Evolutionary conservation across 1,284 basidiomycete species (phyloP).

Genomic region (Hortiboletus rubellus): DNA sequence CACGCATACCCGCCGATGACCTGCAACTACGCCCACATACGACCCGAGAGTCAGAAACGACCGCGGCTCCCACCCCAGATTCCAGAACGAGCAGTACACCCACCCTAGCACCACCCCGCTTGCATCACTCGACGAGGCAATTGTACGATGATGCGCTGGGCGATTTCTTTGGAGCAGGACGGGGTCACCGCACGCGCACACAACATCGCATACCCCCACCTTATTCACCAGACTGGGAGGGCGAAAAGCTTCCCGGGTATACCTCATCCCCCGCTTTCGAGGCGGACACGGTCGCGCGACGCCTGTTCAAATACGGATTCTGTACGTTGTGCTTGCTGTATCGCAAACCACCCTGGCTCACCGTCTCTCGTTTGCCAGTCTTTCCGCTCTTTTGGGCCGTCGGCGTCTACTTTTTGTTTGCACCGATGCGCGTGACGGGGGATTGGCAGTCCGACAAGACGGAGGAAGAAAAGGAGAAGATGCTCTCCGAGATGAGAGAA

Average conservation of each 20-base stretch:
- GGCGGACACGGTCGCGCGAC: slow-evolving; percentile 32
- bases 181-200: slow-evolving; percentile 26
- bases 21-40: slow-evolving; percentile 23
- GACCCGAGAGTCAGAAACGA: slow-evolving; percentile 27
- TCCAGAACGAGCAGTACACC: slow-evolving; percentile 20
- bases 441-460: slow-evolving; percentile 43
- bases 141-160: slow-evolving; percentile 30
- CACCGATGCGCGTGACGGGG: slow-evolving; percentile 38
- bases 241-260: slow-evolving; percentile 34
- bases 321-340: slow-evolving; percentile 18
- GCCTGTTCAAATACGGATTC: slow-evolving; percentile 35
- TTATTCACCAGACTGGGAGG: slow-evolving; percentile 32
- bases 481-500: slow-evolving; percentile 38
- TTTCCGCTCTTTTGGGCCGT: slow-evolving; percentile 46
- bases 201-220: slow-evolving; percentile 28
- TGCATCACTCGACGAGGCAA: slow-evolving; percentile 30
- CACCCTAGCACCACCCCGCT: slow-evolving; percentile 24
- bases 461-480: slow-evolving; percentile 36
- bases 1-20: slow-evolving; percentile 16
- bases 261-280: slow-evolving; percentile 15
- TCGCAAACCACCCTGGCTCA: not conserved
- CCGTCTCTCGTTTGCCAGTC: slow-evolving; percentile 25
- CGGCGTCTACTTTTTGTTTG: slow-evolving; percentile 41
- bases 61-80: slow-evolving; percentile 15
- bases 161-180: slow-evolving; percentile 34